A percentile compares a stretch with the other conserved stretches of the same genome.
phyloP scores from a whole-genome alignment of 305 asterid genomes.

The Fraxinus velutina region DNA sequence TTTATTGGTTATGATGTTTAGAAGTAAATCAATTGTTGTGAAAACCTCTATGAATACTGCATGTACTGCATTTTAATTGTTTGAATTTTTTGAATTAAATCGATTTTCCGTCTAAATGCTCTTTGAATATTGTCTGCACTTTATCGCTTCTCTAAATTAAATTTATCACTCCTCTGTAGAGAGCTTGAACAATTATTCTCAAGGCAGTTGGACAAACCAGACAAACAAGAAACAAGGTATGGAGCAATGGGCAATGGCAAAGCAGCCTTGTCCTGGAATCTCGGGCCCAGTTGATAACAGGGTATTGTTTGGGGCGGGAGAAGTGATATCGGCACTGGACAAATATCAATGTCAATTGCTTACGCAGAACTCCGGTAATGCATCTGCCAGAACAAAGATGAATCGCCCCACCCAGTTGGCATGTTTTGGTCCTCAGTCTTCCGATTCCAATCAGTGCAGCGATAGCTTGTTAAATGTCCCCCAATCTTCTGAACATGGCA shows the following conservation, averaged over 20 bases:
- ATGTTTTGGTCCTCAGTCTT: background rate
- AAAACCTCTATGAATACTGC: background rate
- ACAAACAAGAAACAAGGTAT: conserved; percentile 17
- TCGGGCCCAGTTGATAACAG: background rate
- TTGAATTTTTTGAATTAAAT: background rate
- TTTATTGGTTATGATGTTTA: background rate
- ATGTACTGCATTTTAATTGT: background rate
- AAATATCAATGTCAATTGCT: conserved; percentile 9
- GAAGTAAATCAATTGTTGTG: background rate
- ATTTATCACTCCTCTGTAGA: conserved; percentile 32
- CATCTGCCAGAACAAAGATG: background rate
- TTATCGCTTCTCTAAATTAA: background rate
- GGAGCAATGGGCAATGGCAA: background rate
- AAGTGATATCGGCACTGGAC: background rate
- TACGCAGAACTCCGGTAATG: conserved; percentile 20
- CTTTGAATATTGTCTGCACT: background rate
- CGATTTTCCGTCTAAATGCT: background rate
- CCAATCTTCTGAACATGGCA: conserved; percentile 16
- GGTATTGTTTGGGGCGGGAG: background rate
- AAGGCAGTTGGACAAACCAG: conserved; percentile 13
- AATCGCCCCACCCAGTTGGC: conserved; percentile 1
- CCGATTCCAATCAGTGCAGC: conserved; percentile 2
- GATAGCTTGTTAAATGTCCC: conserved; percentile 4
- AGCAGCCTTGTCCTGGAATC: background rate
- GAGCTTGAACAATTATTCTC: conserved; percentile 36